A percentile compares a stretch with the other conserved stretches of the same genome.
Conservation (phyloP, 345 rosid species). For the Mallotus nudiflorus region DNA sequence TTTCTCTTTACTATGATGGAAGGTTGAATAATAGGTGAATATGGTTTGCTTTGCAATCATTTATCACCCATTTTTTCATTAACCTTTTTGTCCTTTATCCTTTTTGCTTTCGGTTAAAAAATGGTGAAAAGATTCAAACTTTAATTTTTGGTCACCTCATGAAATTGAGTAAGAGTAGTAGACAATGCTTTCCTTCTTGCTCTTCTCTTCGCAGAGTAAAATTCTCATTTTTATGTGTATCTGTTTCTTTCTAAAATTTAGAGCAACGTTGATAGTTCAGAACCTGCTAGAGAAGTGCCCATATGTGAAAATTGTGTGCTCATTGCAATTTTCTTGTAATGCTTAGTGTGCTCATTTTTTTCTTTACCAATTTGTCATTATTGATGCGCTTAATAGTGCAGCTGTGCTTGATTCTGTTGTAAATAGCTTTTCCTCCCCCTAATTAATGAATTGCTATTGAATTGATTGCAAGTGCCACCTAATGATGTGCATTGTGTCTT, state of each 20-base stretch:
- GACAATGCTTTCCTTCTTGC: slow-evolving; percentile 61
- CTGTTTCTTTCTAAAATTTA: slow-evolving; percentile 3
- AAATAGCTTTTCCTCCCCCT: not conserved
- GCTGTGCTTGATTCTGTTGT: not conserved
- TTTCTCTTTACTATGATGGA: slow-evolving; percentile 34
- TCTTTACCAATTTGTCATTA: not conserved
- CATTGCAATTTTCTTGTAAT: slow-evolving; percentile 4
- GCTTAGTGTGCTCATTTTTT: not conserved
- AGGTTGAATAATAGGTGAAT: slow-evolving; percentile 44
- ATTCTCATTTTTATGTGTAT: slow-evolving; percentile 1
- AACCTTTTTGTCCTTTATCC: not conserved
- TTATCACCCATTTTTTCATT: slow-evolving; percentile 24
- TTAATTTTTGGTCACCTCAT: slow-evolving; percentile 43
- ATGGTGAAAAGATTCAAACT: slow-evolving; percentile 23
- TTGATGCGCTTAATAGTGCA: not conserved
- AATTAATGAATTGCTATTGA: not conserved
- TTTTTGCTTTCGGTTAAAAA: slow-evolving; percentile 38
- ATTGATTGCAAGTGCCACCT: not conserved
- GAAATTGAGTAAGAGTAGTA: slow-evolving; percentile 46
- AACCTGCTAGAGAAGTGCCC: not conserved
- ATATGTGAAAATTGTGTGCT: slow-evolving; percentile 8
- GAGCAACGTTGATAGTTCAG: too few species aligned
- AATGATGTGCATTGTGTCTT: slow-evolving; percentile 3
- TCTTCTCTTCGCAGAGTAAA: slow-evolving; percentile 56
- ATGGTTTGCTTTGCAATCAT: slow-evolving; percentile 45